These are phyloP conservation scores for Pezicula neosporulosa DNA, from an alignment of 2,329 filamentous ascomycete genomes.

Conservation along the genomic window DNA sequence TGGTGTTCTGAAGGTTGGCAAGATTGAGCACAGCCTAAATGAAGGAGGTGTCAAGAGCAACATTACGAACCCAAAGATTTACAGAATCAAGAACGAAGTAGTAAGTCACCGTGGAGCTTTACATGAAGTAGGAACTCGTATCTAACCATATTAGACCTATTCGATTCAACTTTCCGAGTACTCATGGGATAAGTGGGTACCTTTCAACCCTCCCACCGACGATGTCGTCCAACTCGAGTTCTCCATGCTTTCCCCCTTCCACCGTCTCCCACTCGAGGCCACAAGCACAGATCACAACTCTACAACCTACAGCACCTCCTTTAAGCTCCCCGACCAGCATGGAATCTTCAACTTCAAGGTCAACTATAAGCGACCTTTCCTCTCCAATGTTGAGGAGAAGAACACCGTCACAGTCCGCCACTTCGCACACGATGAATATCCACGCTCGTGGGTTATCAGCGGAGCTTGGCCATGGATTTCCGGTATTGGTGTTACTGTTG, in stretches of 20 bases:
- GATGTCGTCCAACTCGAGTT: slow-evolving; percentile 93
- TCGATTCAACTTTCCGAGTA: slow-evolving; percentile 85
- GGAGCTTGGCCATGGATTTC: slow-evolving; percentile 94
- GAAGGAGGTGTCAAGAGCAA: slow-evolving; percentile 49
- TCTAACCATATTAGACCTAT: slow-evolving; percentile 13
- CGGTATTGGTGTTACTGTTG: slow-evolving; percentile 79
- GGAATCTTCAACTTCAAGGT: slow-evolving; percentile 98
- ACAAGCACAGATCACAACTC: slow-evolving; percentile 58
- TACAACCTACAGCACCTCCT: slow-evolving; percentile 70
- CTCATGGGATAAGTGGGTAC: slow-evolving; percentile 66
- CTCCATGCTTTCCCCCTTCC: slow-evolving; percentile 97
- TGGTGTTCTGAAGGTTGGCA: slow-evolving; percentile 82
- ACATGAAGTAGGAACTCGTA: not conserved
- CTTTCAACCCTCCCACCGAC: slow-evolving; percentile 65
- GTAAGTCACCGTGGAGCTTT: slow-evolving; percentile 54
- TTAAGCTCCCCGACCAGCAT: slow-evolving; percentile 91
- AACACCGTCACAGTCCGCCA: slow-evolving; percentile 90
- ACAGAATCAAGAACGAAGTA: slow-evolving; percentile 94
- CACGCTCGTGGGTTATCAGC: slow-evolving; percentile 83
- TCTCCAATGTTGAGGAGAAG: slow-evolving; percentile 90
- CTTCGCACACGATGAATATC: slow-evolving; percentile 96
- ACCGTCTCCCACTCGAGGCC: slow-evolving; percentile 72
- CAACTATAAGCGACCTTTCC: slow-evolving; percentile 94
- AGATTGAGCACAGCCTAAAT: slow-evolving; percentile 72
- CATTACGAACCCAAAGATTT: slow-evolving; percentile 76